Conservation (phyloP, 2,329 filamentous ascomycete genomes). For the Fusarium metavorans region DNA sequence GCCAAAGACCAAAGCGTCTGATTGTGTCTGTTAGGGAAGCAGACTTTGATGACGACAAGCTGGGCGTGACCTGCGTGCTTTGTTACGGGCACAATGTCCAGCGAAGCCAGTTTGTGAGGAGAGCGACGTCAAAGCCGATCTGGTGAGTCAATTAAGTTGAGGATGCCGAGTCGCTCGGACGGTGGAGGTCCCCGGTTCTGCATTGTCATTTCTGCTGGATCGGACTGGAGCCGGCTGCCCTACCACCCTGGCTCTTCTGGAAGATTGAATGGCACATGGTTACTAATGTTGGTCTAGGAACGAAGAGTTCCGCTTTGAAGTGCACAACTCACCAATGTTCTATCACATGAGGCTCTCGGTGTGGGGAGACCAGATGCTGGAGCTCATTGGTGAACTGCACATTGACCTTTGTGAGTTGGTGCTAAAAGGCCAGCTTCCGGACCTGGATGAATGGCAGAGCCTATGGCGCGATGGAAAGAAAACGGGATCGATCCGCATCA, state of each 20-base stretch:
- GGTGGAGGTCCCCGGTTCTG: slow-evolving; percentile 15
- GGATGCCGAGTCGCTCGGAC: slow-evolving; percentile 1
- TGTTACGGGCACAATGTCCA: slow-evolving; percentile 44
- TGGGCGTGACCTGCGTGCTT: slow-evolving; percentile 41
- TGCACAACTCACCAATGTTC: slow-evolving; percentile 44
- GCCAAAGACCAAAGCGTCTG: slow-evolving; percentile 14
- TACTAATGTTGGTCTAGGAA: slow-evolving; percentile 40
- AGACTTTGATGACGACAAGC: slow-evolving; percentile 34
- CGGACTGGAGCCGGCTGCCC: slow-evolving; percentile 5
- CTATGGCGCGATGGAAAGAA: slow-evolving; percentile 33
- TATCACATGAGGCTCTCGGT: slow-evolving; percentile 42
- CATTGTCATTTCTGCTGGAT: slow-evolving; percentile 14
- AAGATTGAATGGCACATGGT: slow-evolving; percentile 14
- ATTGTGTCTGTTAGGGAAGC: slow-evolving; percentile 33
- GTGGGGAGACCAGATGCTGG: slow-evolving; percentile 42
- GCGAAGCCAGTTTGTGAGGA: slow-evolving; percentile 33
- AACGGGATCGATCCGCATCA: slow-evolving; percentile 35
- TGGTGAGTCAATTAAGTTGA: slow-evolving; percentile 39
- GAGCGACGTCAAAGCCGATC: slow-evolving; percentile 35
- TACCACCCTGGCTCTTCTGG: slow-evolving; percentile 16
- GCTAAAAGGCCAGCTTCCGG: slow-evolving; percentile 30
- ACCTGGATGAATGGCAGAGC: slow-evolving; percentile 38
- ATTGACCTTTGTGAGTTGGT: slow-evolving; percentile 42
- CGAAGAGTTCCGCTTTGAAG: slow-evolving; percentile 41
- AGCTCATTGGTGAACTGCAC: slow-evolving; percentile 42